phyloP scores from a whole-genome alignment of 2,329 filamentous ascomycete genomes.

The Epichloe sp. region DNA sequence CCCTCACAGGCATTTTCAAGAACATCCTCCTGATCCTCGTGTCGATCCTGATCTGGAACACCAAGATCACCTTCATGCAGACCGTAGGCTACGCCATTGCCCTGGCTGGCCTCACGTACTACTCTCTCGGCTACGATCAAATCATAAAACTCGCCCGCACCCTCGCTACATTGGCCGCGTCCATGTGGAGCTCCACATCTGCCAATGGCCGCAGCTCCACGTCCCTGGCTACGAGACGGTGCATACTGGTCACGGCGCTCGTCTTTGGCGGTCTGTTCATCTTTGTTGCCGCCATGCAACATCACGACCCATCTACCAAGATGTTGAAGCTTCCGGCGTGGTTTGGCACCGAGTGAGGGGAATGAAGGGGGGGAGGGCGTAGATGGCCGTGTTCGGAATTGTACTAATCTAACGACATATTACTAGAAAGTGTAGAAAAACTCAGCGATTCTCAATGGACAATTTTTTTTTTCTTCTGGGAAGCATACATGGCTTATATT shows the following conservation, averaged over 20 bases:
- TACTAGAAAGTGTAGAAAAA: not conserved
- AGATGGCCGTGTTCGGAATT: not conserved
- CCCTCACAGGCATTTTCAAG: constrained; percentile 75
- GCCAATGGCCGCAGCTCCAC: constrained; percentile 6
- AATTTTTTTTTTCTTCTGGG: not conserved
- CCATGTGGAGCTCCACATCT: constrained; percentile 11
- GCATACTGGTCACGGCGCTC: constrained; percentile 7
- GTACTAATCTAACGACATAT: not conserved
- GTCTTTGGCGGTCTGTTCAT: constrained; percentile 8
- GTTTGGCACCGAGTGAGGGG: constrained; percentile 6
- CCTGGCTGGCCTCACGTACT: constrained; percentile 35
- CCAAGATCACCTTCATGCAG: constrained; percentile 57
- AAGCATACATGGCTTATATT: too few relatives aligned
- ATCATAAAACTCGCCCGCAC: constrained; percentile 13
- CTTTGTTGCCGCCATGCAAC: constrained; percentile 7
- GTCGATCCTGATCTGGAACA: constrained; percentile 68
- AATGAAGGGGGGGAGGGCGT: too few relatives aligned
- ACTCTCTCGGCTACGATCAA: constrained; percentile 30
- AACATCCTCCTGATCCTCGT: constrained; percentile 70
- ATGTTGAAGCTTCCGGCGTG: constrained; percentile 1
- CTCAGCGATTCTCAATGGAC: not conserved
- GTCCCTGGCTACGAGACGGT: constrained; percentile 5
- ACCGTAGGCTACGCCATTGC: constrained; percentile 68
- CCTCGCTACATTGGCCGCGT: constrained; percentile 12
- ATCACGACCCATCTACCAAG: constrained; percentile 3